Conservation (phyloP, 345 rosid genomes). For the Populus ilicifolia region DNA sequence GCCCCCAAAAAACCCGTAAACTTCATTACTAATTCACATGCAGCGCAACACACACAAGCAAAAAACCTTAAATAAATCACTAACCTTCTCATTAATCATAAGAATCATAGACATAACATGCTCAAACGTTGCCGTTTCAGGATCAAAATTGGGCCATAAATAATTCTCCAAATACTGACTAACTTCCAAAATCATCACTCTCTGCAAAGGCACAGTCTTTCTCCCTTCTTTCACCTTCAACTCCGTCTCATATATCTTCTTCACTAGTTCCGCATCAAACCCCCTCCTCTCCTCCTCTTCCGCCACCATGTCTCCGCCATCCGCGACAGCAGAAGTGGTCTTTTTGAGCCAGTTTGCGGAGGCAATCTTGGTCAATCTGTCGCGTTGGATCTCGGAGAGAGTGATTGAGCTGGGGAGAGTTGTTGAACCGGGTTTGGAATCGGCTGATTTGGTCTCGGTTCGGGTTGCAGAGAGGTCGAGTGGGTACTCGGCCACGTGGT, state of each 20-base stretch:
- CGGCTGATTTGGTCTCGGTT: conserved; percentile 47
- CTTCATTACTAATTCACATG: neutral
- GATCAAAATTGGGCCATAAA: conserved; percentile 87
- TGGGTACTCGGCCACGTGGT: conserved; percentile 95
- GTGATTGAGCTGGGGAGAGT: conserved; percentile 75
- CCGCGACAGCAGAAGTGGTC: neutral
- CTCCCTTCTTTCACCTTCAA: conserved; percentile 63
- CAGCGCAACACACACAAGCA: neutral
- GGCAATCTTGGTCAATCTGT: conserved; percentile 75
- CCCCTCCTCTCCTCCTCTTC: conserved; percentile 41
- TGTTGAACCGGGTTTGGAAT: conserved; percentile 55
- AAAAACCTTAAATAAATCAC: neutral
- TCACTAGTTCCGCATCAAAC: conserved; percentile 75
- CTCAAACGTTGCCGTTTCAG: conserved; percentile 73
- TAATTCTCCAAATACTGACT: conserved; percentile 96
- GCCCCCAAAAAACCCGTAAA: neutral
- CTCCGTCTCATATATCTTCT: conserved; percentile 76
- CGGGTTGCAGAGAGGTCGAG: conserved; percentile 45
- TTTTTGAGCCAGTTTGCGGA: conserved; percentile 68
- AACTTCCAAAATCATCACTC: conserved; percentile 95
- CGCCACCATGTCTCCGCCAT: conserved; percentile 28
- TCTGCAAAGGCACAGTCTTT: conserved; percentile 82
- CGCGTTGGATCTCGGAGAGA: conserved; percentile 84
- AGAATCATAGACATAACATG: conserved; percentile 97
- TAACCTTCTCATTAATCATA: conserved; percentile 93